Base-by-base conservation (phyloP, 805 yeast genomes). In the Saturnispora zaruensis region DNA sequence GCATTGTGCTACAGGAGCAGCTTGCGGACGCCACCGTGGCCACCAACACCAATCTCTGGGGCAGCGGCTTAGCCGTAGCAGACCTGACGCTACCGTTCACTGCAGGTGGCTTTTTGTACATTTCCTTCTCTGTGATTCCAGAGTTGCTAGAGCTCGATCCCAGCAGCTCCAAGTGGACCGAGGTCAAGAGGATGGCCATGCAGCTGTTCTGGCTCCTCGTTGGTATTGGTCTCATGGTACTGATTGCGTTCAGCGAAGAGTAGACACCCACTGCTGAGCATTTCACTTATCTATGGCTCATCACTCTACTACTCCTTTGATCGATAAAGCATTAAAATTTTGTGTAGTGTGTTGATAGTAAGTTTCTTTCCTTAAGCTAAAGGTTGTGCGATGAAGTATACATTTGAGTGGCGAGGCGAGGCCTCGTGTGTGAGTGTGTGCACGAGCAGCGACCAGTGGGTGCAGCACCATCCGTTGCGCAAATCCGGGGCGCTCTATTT, bases 71-170 rank as follows among this genome's bases (percentile, higher is more conserved):
- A 16, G 21, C 26, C 9, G 26, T 28, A 9, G 48, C 51, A 9
- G 86, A 79, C 53, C 61, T 76, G 48, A 74, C 83, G 13, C 65
- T 83, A 43, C 89, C 91, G 14, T 75, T 84, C 59, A 82, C 89
- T 0, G 85, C 89, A 1, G 93, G 91, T 53, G 86, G 87, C 6
- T 81, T 84, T 59, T 62, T 84, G 23, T 84, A 84, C 60, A 81
- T 84, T 53, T 87, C 86, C 6, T 82, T 82, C 21, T 84, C 86
- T 42, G 84, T 84, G n/a, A 77, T 84, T 36, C 91, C 93, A 1
- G 88, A 84, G 58, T 63, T 84, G 21, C 64, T 84, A 42, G 81
- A 76, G 57, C 55, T 74, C 3, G 66, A 64, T 18, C 52, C 55
- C 4, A 64, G 63, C 6, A 63, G 66, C 16, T 57, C 73, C 11